Base-by-base conservation (phyloP, 148 eudicot genomes). In the Vaccinium darrowii region DNA sequence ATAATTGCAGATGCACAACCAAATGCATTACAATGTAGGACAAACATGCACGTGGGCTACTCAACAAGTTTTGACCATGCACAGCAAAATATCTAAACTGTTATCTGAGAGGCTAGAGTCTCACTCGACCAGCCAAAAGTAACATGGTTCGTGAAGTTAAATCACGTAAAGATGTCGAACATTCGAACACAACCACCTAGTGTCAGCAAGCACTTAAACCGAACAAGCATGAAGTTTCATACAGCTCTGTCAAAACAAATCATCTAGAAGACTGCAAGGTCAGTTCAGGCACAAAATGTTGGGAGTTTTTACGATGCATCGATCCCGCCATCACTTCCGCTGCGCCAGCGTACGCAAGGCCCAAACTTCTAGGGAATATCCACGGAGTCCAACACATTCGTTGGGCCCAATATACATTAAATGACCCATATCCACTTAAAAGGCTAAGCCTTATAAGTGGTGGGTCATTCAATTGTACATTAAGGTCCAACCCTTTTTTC, bases 241-340 rank as follows among this genome's bases (percentile, higher is more conserved):
- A 36, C 52, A 43, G 51, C n/a, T 15, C 23, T 18, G 51, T 74
- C 51, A 74, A 74, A 43, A 74, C 1, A 36, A 8, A 36, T 15
- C n/a, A 74, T 74, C 52, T 74, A 7, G 78, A 74, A 74, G 23
- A 39, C 78, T 18, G n/a, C 78, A 74, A 39, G 78, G 23, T 74
- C 78, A 39, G 78, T 74, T 16, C 52, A 74, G 78, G 49, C 49
- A 71, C 43, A 72, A 69, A 72, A 27, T 27, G 27, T 27, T 27
- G 27, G 27, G 27, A 27, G 27, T 27, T 27, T 27, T 27, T 27
- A 27, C 27, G 27, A 27, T 27, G 27, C 27, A 27, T 27, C 27
- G 27, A 27, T 27, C 27, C 0, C 0, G 27, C 27, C 27, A 27
- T 27, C 27, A 0, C 27, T 27, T 27, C 27, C 27, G 27, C 27